Percentiles rank a stretch among this genome's conserved stretches.
phyloP scores from a whole-genome alignment of 2,329 filamentous ascomycete genomes.

The Verticillium zaregamsianum region DNA sequence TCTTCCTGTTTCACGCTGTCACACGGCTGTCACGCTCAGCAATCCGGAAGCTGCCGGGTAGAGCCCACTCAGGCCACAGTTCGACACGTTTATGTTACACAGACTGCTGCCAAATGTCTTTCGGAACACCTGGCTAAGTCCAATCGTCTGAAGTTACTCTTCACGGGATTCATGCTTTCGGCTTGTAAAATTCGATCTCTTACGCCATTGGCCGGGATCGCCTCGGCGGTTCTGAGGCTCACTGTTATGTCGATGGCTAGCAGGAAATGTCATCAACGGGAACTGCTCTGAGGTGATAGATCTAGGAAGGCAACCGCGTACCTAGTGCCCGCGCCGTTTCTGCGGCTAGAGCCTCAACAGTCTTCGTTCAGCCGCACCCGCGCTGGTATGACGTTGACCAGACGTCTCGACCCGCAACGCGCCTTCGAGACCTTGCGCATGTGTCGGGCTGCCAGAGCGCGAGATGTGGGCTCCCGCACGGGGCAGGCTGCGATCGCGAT shows the following conservation, averaged over 20 bases:
- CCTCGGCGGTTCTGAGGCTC: background rate
- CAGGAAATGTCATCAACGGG: background rate
- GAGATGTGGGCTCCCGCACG: background rate
- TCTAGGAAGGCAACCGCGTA: background rate
- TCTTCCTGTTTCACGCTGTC: background rate
- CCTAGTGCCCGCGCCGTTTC: background rate
- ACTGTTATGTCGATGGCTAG: background rate
- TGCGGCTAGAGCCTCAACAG: background rate
- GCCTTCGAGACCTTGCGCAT: background rate
- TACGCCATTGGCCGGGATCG: background rate
- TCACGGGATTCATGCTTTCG: background rate
- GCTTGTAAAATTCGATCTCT: background rate
- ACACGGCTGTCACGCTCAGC: background rate
- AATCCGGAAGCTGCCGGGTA: background rate
- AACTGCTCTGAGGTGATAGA: background rate
- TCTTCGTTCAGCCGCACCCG: background rate
- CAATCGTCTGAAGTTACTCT: background rate
- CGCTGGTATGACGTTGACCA: background rate
- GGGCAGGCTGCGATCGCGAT: background rate
- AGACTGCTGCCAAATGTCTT: background rate
- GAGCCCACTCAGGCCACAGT: background rate
- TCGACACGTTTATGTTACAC: background rate
- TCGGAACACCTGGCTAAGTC: background rate
- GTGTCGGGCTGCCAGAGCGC: background rate
- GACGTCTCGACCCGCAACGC: background rate